Evolutionary conservation across 176 grass and related monocot genomes (phyloP).

Genomic region (Hyparrhenia diplandra): DNA sequence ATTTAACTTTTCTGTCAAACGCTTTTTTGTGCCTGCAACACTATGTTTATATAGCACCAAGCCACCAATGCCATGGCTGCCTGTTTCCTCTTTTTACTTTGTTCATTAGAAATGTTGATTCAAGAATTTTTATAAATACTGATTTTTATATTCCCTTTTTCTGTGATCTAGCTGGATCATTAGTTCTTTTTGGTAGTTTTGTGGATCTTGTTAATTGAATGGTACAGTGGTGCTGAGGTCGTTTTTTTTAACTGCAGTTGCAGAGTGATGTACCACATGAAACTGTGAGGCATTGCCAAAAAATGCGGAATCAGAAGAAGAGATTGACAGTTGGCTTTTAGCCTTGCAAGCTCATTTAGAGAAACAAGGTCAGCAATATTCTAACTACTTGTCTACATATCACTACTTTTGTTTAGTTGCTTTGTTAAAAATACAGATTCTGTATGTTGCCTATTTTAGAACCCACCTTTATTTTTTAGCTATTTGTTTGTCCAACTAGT

Average conservation of each 20-base stretch:
- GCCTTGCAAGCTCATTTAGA: slow-evolving; percentile 12
- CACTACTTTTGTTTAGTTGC: not conserved
- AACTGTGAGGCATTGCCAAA: slow-evolving; percentile 20
- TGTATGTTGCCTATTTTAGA: not conserved
- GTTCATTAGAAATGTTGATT: not conserved
- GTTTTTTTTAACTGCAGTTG: slow-evolving; percentile 26
- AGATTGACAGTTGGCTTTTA: slow-evolving; percentile 28
- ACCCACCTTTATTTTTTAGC: not conserved
- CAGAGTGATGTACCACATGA: slow-evolving; percentile 24
- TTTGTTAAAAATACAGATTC: not conserved
- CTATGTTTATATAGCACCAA: too few species aligned
- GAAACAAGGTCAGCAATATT: not conserved
- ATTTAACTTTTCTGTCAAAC: not conserved
- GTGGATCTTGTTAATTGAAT: slow-evolving; percentile 23
- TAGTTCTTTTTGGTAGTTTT: not conserved
- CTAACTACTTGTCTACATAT: not conserved
- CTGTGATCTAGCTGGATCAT: not conserved
- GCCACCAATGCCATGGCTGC: too few species aligned
- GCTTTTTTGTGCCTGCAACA: too few species aligned
- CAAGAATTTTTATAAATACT: not conserved
- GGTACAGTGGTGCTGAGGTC: slow-evolving; percentile 2
- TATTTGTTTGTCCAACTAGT: not conserved
- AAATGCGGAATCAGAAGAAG: slow-evolving; percentile 20
- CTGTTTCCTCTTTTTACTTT: too few species aligned
- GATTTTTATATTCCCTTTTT: not conserved